Conservation (phyloP, 352 stramenopile genomes). For the Pythium aquatile region DNA sequence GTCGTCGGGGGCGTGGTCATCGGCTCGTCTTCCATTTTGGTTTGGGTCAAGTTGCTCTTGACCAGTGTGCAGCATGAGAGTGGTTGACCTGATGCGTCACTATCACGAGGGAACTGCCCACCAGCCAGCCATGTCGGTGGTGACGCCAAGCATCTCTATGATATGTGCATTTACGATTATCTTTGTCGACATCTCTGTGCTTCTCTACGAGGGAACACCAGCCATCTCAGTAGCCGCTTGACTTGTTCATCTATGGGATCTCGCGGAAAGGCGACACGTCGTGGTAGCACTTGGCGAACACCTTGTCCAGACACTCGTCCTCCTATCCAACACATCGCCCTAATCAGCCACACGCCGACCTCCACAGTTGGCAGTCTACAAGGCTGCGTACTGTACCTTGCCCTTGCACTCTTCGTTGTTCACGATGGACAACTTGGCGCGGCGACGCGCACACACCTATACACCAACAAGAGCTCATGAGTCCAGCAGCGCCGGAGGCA, state of each 20-base stretch:
- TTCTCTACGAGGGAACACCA: neutral
- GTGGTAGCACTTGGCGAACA: slow-evolving; percentile 85
- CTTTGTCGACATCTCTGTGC: neutral
- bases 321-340: slow-evolving; percentile 35
- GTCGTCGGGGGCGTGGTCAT: slow-evolving; percentile 1
- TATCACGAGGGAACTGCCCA: slow-evolving; percentile 17
- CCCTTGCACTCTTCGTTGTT: slow-evolving; percentile 59
- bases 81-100: slow-evolving; percentile 7
- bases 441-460: slow-evolving; percentile 85
- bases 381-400: slow-evolving; percentile 23
- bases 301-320: slow-evolving; percentile 83
- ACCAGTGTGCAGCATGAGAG: slow-evolving; percentile 7
- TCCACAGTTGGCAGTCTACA: neutral
- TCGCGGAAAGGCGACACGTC: slow-evolving; percentile 81
- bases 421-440: slow-evolving; percentile 72
- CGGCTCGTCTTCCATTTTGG: slow-evolving; percentile 7
- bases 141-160: neutral
- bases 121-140: slow-evolving; percentile 13
- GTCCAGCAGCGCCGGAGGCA: neutral
- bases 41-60: slow-evolving; percentile 12
- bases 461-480: neutral
- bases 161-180: slow-evolving; percentile 5
- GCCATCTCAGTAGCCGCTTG: neutral
- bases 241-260: slow-evolving; percentile 53
- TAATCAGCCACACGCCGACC: neutral